A percentile compares a stretch with the other conserved stretches of the same genome.
Evolutionary conservation across 2,329 filamentous ascomycete genomes (phyloP).

Genomic region (Huntiella omanensis): DNA sequence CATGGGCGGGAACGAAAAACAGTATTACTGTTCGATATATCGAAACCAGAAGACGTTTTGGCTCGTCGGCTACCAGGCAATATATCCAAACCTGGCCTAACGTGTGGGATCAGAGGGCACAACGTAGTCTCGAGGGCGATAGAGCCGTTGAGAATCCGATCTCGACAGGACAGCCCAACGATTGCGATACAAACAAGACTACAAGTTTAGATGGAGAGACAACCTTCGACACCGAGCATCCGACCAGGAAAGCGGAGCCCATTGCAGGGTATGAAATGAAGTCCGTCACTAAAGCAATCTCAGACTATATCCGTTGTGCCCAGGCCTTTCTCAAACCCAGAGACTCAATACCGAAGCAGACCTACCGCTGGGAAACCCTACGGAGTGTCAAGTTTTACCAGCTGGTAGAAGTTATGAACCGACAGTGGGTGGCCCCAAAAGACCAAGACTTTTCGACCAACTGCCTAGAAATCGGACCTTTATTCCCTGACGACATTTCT

Average conservation of each 20-base stretch:
- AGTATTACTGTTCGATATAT: slow-evolving; percentile 1
- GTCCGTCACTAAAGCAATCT: not conserved
- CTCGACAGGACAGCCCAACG: too few species aligned
- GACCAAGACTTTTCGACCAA: too few species aligned
- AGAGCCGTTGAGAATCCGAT: not conserved
- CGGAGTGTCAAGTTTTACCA: not conserved
- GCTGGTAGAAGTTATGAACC: not conserved
- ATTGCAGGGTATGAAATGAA: not conserved
- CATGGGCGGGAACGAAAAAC: slow-evolving; percentile 1
- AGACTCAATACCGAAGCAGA: too few species aligned
- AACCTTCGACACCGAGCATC: not conserved
- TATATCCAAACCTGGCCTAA: not conserved
- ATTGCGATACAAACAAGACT: not conserved
- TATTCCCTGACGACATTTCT: too few species aligned
- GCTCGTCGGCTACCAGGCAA: not conserved
- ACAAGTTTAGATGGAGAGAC: not conserved
- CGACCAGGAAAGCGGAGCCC: not conserved
- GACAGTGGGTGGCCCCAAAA: too few species aligned
- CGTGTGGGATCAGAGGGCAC: not conserved
- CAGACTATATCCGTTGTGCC: too few species aligned
- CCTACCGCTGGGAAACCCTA: too few species aligned
- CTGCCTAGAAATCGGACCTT: too few species aligned
- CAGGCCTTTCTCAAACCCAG: too few species aligned
- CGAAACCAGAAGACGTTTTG: not conserved
- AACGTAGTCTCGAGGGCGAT: not conserved